phyloP scores from a whole-genome alignment of 2,329 filamentous ascomycete species.

The Xylariaceae sp. region DNA sequence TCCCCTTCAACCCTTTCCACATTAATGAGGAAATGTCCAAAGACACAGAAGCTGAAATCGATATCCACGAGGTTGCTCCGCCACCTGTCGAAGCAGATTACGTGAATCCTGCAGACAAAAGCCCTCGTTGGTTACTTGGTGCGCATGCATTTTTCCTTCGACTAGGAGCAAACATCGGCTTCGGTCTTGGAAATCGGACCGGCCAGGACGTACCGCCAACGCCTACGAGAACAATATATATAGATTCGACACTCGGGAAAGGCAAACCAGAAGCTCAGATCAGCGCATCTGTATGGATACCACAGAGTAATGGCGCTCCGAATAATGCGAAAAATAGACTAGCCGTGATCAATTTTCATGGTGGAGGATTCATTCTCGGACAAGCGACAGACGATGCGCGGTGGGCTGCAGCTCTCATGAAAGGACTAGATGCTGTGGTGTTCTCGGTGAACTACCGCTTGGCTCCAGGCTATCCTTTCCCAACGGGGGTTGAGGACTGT shows the following conservation, averaged over 20 bases:
- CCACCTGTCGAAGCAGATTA: constrained; percentile 21
- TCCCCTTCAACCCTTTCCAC: too few relatives aligned
- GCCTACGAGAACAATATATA: constrained; percentile 22
- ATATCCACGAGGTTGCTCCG: constrained; percentile 19
- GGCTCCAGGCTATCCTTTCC: constrained; percentile 60
- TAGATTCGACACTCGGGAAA: constrained; percentile 24
- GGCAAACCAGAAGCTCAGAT: constrained; percentile 22
- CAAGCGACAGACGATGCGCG: constrained; percentile 59
- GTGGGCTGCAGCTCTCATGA: constrained; percentile 51
- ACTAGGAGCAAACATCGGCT: constrained; percentile 20
- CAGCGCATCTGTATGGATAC: constrained; percentile 23
- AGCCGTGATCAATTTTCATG: constrained; percentile 62
- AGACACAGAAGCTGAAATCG: constrained; percentile 9
- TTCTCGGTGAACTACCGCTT: constrained; percentile 64
- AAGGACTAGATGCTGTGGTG: constrained; percentile 52
- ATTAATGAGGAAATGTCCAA: constrained; percentile 5
- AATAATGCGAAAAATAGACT: constrained; percentile 30
- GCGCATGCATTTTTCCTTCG: constrained; percentile 25
- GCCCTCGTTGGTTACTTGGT: constrained; percentile 25
- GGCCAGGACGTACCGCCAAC: constrained; percentile 8
- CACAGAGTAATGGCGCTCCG: constrained; percentile 20
- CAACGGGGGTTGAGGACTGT: constrained; percentile 60
- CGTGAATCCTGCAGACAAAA: constrained; percentile 22
- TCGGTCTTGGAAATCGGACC: constrained; percentile 20
- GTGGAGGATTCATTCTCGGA: constrained; percentile 62